These are phyloP conservation scores for Blastocystis sp. DNA, from an alignment of 352 stramenopile species.

Conservation along the genomic window DNA sequence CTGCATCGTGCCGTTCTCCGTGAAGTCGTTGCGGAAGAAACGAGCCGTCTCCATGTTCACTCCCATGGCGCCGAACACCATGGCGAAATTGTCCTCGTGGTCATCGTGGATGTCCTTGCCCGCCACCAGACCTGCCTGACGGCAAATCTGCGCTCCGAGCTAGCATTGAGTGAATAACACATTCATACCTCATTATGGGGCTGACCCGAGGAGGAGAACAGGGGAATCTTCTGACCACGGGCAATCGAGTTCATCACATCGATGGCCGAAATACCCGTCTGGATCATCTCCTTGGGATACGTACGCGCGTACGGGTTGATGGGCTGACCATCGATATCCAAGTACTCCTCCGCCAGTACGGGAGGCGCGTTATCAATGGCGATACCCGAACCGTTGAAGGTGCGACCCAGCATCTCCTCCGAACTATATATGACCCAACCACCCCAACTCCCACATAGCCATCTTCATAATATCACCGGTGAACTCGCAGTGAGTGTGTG, in stretches of 20 bases:
- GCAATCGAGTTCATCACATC: constrained; percentile 99
- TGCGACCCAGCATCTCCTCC: constrained; percentile 91
- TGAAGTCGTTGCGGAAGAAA: constrained; percentile 70
- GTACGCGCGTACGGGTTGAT: constrained; percentile 96
- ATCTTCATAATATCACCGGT: constrained; percentile 96
- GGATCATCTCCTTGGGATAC: constrained; percentile 99
- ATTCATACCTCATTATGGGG: constrained; percentile 83
- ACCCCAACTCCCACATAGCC: constrained; percentile 68
- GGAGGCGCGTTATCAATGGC: constrained; percentile 88
- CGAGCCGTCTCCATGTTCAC: constrained; percentile 98
- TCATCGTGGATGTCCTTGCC: constrained; percentile 92
- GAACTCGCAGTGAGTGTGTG: constrained; percentile 92
- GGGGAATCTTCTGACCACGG: constrained; percentile 96
- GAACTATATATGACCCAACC: constrained; percentile 34
- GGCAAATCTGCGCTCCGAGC: constrained; percentile 94
- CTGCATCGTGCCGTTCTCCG: constrained; percentile 86
- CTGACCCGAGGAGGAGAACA: constrained; percentile 93
- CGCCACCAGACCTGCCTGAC: constrained; percentile 93
- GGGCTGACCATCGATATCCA: constrained; percentile 94
- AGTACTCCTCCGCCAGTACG: constrained; percentile 91
- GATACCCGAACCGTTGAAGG: constrained; percentile 94
- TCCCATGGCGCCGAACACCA: constrained; percentile 98
- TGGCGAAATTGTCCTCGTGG: constrained; percentile 97
- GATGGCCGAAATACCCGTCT: constrained; percentile 97
- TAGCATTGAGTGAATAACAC: constrained; percentile 56